A percentile compares a stretch with the other conserved stretches of the same genome.
Evolutionary conservation across 2,329 filamentous ascomycete species (phyloP).

Genomic region (Curvularia spicifera): DNA sequence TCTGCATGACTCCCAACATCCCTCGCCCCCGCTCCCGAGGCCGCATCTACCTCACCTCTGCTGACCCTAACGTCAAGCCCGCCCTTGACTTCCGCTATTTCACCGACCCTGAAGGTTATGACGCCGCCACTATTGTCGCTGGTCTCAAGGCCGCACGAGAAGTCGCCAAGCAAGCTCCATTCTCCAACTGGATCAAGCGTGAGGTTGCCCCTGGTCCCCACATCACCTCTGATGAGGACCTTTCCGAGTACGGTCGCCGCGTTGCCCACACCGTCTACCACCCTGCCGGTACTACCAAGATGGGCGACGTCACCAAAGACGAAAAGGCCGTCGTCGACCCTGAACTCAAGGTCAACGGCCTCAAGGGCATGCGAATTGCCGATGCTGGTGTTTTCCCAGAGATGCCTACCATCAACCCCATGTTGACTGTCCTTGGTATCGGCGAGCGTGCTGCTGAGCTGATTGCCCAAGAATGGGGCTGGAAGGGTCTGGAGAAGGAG

Average conservation of each 20-base stretch:
- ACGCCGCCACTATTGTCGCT: constrained; percentile 79
- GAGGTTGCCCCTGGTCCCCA: constrained; percentile 80
- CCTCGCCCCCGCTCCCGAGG: constrained; percentile 80
- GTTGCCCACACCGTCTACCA: constrained; percentile 91
- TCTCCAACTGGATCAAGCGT: constrained; percentile 81
- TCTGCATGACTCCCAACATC: constrained; percentile 94
- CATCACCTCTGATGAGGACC: constrained; percentile 76
- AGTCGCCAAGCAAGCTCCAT: constrained; percentile 76
- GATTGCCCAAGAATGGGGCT: constrained; percentile 75
- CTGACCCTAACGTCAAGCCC: constrained; percentile 78
- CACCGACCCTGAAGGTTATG: constrained; percentile 84
- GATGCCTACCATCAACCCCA: constrained; percentile 86
- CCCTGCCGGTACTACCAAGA: constrained; percentile 87
- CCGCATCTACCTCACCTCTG: constrained; percentile 76
- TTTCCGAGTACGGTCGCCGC: constrained; percentile 80
- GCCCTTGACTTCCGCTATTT: constrained; percentile 90
- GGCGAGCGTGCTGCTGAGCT: constrained; percentile 86
- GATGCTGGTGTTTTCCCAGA: constrained; percentile 89
- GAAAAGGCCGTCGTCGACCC: constrained; percentile 80
- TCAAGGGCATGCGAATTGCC: constrained; percentile 77
- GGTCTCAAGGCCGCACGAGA: constrained; percentile 79
- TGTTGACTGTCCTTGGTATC: constrained; percentile 85
- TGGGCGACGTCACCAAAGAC: constrained; percentile 76
- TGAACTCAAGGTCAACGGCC: constrained; percentile 72
- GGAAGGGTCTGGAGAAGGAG: constrained; percentile 63